phyloP scores from a whole-genome alignment of 768 basidiomycete genomes.

The Xerocomus spinulosus region DNA sequence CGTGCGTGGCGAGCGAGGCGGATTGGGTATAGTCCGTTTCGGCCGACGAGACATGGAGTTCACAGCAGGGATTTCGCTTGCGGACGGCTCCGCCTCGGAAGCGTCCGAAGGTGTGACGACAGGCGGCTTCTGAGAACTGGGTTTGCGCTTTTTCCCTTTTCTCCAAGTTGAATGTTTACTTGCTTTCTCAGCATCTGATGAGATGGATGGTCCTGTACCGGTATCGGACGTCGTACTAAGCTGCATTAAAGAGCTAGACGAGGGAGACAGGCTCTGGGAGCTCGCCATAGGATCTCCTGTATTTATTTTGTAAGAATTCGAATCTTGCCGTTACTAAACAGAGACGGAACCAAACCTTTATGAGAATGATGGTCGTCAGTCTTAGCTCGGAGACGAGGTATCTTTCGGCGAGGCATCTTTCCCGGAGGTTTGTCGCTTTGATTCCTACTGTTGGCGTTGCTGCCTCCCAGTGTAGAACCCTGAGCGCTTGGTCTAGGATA shows the following conservation, averaged over 20 bases:
- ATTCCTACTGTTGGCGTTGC: not conserved
- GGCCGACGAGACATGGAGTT: conserved; percentile 5
- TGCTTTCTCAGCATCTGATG: not conserved
- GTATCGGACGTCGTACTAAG: not conserved
- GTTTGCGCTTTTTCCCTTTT: conserved; percentile 21
- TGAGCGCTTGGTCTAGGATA: not conserved
- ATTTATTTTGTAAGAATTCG: no score
- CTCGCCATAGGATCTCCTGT: no score
- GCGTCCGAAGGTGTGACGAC: conserved; percentile 15
- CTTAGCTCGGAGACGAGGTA: not conserved
- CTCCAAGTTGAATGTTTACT: not conserved
- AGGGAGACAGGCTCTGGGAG: no score
- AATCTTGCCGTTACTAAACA: not conserved
- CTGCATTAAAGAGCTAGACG: no score
- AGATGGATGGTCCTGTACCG: not conserved
- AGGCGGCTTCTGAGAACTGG: conserved; percentile 18
- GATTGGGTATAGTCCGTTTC: conserved; percentile 10
- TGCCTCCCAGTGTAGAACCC: not conserved
- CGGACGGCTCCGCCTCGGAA: conserved; percentile 13
- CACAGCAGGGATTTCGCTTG: not conserved
- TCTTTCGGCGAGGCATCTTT: not conserved
- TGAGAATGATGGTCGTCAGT: not conserved
- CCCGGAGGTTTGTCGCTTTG: not conserved
- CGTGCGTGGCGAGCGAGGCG: not conserved
- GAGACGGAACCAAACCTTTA: conserved; percentile 9